Conservation (phyloP, 768 basidiomycete genomes). For the Lactarius pseudohatsudake region DNA sequence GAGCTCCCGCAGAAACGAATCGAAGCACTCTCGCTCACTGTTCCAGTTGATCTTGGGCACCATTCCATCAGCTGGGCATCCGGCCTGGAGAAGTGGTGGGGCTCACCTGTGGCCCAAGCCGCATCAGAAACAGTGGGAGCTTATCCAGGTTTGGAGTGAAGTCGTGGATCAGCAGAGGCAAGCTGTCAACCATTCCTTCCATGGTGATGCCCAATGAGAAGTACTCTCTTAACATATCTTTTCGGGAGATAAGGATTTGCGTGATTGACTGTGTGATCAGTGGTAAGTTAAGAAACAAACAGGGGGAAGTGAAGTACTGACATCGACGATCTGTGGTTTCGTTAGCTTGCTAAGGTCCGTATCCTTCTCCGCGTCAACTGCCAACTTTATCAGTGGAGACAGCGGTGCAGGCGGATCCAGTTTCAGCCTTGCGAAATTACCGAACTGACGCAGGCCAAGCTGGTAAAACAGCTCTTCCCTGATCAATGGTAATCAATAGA, state of each 20-base stretch:
- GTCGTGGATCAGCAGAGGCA: conserved; percentile 82
- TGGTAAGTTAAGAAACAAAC: not conserved
- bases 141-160: conserved; percentile 92
- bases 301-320: conserved; percentile 37
- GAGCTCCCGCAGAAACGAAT: conserved; percentile 80
- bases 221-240: conserved; percentile 91
- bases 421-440: conserved; percentile 70
- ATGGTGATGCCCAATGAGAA: conserved; percentile 75
- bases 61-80: conserved; percentile 10
- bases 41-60: conserved; percentile 81
- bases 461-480: conserved; percentile 98
- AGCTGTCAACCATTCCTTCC: conserved; percentile 63
- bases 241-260: conserved; percentile 54
- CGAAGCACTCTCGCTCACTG: conserved; percentile 82
- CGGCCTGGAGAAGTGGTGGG: not conserved
- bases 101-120: conserved; percentile 79
- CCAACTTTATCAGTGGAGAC: conserved; percentile 69
- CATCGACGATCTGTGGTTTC: conserved; percentile 69
- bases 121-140: conserved; percentile 85
- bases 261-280: conserved; percentile 53
- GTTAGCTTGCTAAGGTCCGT: conserved; percentile 50
- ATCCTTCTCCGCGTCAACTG: conserved; percentile 67
- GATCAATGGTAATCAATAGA: conserved; percentile 2
- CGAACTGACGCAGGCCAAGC: conserved; percentile 88
- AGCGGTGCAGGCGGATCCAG: conserved; percentile 82